Base-by-base conservation (phyloP, 129 eudicot species). In the Cynara cardunculus region DNA sequence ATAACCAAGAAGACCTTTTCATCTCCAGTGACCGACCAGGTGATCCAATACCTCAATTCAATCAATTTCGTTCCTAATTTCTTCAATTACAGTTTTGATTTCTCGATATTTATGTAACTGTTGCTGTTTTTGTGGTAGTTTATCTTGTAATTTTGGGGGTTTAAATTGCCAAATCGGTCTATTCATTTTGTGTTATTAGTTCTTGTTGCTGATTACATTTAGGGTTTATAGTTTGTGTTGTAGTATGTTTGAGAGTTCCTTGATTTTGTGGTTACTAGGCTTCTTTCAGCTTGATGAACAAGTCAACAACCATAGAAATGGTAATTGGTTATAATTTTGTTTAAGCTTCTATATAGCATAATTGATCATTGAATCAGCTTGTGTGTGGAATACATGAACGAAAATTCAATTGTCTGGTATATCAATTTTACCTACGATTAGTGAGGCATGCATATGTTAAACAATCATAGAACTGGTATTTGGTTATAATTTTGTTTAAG, bases 21-120 rank as follows among this genome's bases (percentile, higher is more conserved):
- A 71, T 76, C 61, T 70, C 31, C 81, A 69, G 53, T 76, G 65
- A 75, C 26, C n/a, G 56, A 9, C 65, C 85, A 82, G 85, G 82
- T 70, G 72, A 82, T 25, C 37, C 19, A 32, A 16, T 53, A 28
- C 35, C 25, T 21, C 68, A 28, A 46, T 70, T 49, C 18, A 44
- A 41, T 73, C 25, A 25, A 34, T 73, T 69, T 18, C 25, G 13
- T 71, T 74, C 75, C 77, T 39, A 26, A 28, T 21, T 12, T 32
- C 19, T 59, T 76, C 71, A 82, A 56, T 76, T 27, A 46, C 1
- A 24, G 25, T 34, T 82, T 49, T n/a, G 69, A 5, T 69, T 35
- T 56, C 31, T 25, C 24, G 39, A 46, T 34, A 39, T 34, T 76
- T 41, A 12, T 69, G 35, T 69, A 70, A 82, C 76, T 32, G 7